Percentiles rank a stretch among this genome's conserved stretches.
Conservation (phyloP, 805 yeast species). For the Wickerhamia fluorescens region DNA sequence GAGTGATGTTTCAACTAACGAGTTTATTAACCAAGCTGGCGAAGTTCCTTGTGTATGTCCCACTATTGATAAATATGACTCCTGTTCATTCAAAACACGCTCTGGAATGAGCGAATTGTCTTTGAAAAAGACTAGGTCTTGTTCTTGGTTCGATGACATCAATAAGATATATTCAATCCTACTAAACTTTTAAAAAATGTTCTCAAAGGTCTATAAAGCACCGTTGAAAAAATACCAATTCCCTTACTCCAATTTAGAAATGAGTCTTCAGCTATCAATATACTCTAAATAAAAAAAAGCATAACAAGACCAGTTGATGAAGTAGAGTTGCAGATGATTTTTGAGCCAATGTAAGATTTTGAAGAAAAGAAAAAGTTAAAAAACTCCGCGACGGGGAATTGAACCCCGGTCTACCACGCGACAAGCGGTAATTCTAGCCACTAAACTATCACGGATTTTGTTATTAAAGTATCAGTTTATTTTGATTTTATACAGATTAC, state of each 20-base stretch:
- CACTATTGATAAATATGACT: slow-evolving; percentile 18
- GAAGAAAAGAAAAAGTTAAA: background rate
- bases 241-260: background rate
- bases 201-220: background rate
- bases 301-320: no score
- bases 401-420: slow-evolving; percentile 17
- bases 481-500: no score
- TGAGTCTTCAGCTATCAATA: no score
- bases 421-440: slow-evolving; percentile 16
- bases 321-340: background rate
- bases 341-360: background rate
- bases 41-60: slow-evolving; percentile 43
- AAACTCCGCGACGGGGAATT: slow-evolving; percentile 14
- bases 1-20: slow-evolving; percentile 46
- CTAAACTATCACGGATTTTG: slow-evolving; percentile 11
- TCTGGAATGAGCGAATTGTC: slow-evolving; percentile 42
- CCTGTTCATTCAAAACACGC: slow-evolving; percentile 9
- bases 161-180: background rate
- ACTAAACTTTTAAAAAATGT: background rate
- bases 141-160: slow-evolving; percentile 23
- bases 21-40: slow-evolving; percentile 56
- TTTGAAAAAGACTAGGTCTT: slow-evolving; percentile 48
- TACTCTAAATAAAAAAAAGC: no score
- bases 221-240: background rate
- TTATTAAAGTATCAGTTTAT: no score